Evolutionary conservation across 2,329 filamentous ascomycete genomes (phyloP).

Genomic region (Hawksworthiomyces lignivorus): DNA sequence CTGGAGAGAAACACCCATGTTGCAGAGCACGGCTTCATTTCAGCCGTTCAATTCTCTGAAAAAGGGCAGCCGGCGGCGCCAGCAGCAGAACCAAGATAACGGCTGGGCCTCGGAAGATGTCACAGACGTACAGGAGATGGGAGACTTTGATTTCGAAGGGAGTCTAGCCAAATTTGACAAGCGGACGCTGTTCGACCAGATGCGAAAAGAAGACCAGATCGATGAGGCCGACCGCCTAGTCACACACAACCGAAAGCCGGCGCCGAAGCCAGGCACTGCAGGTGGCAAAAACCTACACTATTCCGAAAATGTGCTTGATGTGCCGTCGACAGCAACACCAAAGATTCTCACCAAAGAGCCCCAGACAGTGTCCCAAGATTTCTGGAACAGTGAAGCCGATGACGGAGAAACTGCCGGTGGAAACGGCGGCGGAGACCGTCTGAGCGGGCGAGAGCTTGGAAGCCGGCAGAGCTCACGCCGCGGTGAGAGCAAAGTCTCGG

Average conservation of each 20-base stretch:
- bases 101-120: conserved; percentile 96
- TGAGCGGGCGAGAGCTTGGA: conserved; percentile 42
- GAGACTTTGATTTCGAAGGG: conserved; percentile 87
- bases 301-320: conserved; percentile 81
- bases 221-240: conserved; percentile 90
- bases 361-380: conserved; percentile 35
- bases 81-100: conserved; percentile 44
- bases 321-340: conserved; percentile 29
- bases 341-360: conserved; percentile 22
- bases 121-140: conserved; percentile 86
- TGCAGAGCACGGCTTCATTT: conserved; percentile 54
- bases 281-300: conserved; percentile 88
- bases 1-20: conserved; percentile 53
- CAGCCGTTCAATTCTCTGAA: conserved; percentile 56
- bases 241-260: conserved; percentile 67
- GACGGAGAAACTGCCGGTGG: conserved; percentile 28
- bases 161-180: conserved; percentile 95
- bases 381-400: conserved; percentile 70
- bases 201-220: conserved; percentile 77
- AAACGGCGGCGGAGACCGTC: conserved; percentile 34
- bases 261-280: conserved; percentile 58
- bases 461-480: conserved; percentile 43
- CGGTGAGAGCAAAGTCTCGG: conserved; percentile 44
- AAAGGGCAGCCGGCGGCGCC: conserved; percentile 41
- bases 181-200: conserved; percentile 81